Evolutionary conservation across 495 filamentous ascomycete species (phyloP), one percentile per base, ranked within the genome.

Genomic region (Hypoxylon lienhwacheense): DNA sequence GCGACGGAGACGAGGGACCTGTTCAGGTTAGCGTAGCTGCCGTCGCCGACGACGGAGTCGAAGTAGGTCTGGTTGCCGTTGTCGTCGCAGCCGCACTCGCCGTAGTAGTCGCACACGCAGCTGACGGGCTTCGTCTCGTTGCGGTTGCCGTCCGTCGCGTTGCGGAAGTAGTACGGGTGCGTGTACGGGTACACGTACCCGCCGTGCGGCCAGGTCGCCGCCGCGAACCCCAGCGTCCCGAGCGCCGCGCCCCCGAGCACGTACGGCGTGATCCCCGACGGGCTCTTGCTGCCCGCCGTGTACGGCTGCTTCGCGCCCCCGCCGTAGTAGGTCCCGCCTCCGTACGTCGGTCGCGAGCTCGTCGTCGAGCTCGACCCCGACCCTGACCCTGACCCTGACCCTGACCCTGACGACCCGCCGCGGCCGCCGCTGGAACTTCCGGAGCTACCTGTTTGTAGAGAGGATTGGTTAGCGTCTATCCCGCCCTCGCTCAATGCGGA

Each of bases 281-380:
- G 75, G 0, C 86, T 88, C 0, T 48, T 36, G 0, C 4, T 2
- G 12, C 91, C 90, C 2, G 90, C 43, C 7, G 51, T 48, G 71
- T 91, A 97, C 3, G 93, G 89, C 4, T 73, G 69, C 7, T 66
- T 54, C 0, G 88, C 81, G 28, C 93, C 93, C 25, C 93, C 92
- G 31, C 84, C 82, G 55, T 95, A 97, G 69, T 83, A 95, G 24
- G 64, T 61, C 6, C 86, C 85, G 5, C 85, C 82, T 24, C 86
- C 86, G 63, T 83, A 89, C 2, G 64, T 59, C 0, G 84, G 82
- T 7, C 67, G 56, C 8, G 78, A 68, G 2, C 87, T 72, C 8
- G 63, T 78, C n/a, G 85, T 85, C 12, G 72, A 55, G 26, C 89
- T 10, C 25, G 25, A 28, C 25, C 25, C 25, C 5, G 25, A 28